These are phyloP conservation scores for Cladobotryum mycophilum DNA, from an alignment of 2,329 filamentous ascomycete genomes.

Conservation along the genomic window DNA sequence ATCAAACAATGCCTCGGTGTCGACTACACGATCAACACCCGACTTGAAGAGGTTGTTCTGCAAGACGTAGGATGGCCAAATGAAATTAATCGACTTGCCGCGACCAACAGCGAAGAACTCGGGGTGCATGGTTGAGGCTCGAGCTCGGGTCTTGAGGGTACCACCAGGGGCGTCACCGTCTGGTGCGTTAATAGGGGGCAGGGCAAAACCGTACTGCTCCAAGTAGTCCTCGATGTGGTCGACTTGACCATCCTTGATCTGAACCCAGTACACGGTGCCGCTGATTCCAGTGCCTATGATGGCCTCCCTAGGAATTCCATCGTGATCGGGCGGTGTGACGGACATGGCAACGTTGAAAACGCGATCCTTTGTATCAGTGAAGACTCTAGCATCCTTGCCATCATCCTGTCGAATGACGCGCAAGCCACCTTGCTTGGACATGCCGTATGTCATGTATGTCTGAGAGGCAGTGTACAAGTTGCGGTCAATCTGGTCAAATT, in stretches of 20 bases:
- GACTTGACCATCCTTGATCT: constrained; percentile 68
- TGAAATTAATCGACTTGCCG: constrained; percentile 91
- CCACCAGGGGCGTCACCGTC: constrained; percentile 90
- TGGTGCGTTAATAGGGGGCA: constrained; percentile 77
- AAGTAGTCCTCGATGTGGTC: constrained; percentile 75
- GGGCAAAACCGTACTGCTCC: constrained; percentile 79
- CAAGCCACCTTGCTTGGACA: constrained; percentile 87
- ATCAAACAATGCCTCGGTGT: constrained; percentile 80
- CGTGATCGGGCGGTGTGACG: constrained; percentile 53
- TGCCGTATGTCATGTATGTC: constrained; percentile 88
- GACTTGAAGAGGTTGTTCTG: constrained; percentile 58
- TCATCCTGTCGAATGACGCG: constrained; percentile 92
- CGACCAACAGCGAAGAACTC: constrained; percentile 94
- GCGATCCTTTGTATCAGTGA: constrained; percentile 84
- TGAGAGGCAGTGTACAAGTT: constrained; percentile 85
- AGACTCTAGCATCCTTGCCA: constrained; percentile 84
- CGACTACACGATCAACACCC: constrained; percentile 62
- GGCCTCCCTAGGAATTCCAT: constrained; percentile 61
- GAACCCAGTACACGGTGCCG: constrained; percentile 93
- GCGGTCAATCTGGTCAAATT: constrained; percentile 94
- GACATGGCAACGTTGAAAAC: constrained; percentile 92
- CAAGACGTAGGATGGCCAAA: constrained; percentile 62
- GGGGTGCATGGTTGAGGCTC: constrained; percentile 80
- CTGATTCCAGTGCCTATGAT: constrained; percentile 91
- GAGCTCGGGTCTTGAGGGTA: constrained; percentile 90